These are phyloP conservation scores for Polyporus tsugae DNA, from an alignment of 1,284 basidiomycete species.

Conservation along the genomic window DNA sequence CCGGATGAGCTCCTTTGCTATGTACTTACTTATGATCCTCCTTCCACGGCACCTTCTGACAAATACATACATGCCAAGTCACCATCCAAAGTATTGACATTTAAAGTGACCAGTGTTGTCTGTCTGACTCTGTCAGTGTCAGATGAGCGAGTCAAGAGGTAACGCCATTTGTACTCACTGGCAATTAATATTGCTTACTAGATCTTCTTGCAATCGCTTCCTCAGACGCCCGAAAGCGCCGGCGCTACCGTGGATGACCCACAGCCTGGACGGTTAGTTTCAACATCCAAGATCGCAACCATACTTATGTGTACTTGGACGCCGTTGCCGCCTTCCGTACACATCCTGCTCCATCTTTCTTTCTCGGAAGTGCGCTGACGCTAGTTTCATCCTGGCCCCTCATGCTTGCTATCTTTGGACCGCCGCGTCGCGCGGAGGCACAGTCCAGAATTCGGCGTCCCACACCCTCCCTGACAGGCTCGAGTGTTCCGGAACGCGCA, in stretches of 20 bases:
- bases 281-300: not conserved
- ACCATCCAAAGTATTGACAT: not conserved
- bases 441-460: slow-evolving; percentile 2
- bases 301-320: not conserved
- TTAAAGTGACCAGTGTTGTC: not conserved
- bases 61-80: not conserved
- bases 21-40: not conserved
- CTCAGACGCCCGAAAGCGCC: not conserved
- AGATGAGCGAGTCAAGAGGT: not conserved
- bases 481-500: not conserved
- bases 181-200: too few relatives aligned
- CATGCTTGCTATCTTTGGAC: not conserved
- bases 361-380: not conserved
- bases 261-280: not conserved
- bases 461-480: slow-evolving; percentile 2
- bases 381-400: not conserved
- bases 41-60: not conserved
- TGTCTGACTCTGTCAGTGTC: too few relatives aligned
- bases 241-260: not conserved
- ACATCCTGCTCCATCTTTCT: not conserved
- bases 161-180: not conserved
- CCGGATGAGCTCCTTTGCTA: not conserved
- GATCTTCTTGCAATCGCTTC: too few relatives aligned
- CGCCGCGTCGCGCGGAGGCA: slow-evolving; percentile 2
- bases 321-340: not conserved